Percentiles rank a stretch among this genome's conserved stretches.
These are phyloP conservation scores for Strobilomyces dryophilus DNA, from an alignment of 768 basidiomycete species.

Conservation along the genomic window DNA sequence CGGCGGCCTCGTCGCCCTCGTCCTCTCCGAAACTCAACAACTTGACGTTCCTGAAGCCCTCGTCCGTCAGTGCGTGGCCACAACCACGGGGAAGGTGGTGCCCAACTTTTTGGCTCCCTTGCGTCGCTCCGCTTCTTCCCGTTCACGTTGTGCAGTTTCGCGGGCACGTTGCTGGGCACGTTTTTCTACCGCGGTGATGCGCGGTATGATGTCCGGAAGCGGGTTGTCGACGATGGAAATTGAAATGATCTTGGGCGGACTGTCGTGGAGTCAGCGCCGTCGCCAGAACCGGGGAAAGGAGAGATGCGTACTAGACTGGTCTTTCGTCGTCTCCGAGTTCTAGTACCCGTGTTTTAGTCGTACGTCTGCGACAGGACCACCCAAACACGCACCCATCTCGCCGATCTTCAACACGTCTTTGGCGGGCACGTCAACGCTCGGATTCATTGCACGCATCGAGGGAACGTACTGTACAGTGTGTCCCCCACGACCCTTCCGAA, in stretches of 20 bases:
- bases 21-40: conserved; percentile 85
- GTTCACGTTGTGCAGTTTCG: conserved; percentile 67
- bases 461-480: conserved; percentile 76
- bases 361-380: neutral
- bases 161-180: conserved; percentile 78
- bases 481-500: conserved; percentile 90
- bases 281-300: neutral
- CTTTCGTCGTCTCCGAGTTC: conserved; percentile 71
- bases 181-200: conserved; percentile 93
- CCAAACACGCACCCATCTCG: conserved; percentile 61
- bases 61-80: neutral
- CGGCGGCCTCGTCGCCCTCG: conserved; percentile 56
- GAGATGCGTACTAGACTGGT: conserved; percentile 68
- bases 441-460: neutral
- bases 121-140: conserved; percentile 69
- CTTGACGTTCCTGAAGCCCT: conserved; percentile 67
- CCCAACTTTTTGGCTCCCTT: conserved; percentile 88
- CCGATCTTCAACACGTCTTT: conserved; percentile 90
- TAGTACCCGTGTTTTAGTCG: conserved; percentile 22
- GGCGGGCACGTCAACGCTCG: neutral
- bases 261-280: conserved; percentile 27
- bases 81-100: neutral
- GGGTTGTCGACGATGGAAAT: conserved; percentile 89
- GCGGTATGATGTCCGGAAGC: conserved; percentile 90
- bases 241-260: conserved; percentile 87